Conservation (phyloP, 331 rosid species). For the Cydonia oblonga region DNA sequence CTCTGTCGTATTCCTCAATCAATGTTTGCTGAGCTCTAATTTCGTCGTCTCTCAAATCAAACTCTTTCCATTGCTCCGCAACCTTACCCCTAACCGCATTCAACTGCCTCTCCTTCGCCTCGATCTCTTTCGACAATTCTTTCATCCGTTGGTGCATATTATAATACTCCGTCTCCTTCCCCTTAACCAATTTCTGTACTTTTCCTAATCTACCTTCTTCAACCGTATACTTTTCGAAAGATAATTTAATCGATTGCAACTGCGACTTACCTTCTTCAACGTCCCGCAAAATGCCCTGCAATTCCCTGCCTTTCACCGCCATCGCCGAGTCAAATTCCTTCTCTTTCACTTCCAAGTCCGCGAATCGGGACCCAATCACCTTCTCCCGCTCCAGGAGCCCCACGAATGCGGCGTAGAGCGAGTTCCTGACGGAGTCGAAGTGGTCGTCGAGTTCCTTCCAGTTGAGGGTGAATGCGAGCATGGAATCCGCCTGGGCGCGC, state of each 20-base stretch:
- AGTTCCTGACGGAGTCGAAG: slow-evolving; percentile 16
- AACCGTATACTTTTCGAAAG: background rate
- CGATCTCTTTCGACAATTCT: background rate
- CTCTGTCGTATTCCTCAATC: slow-evolving; percentile 1
- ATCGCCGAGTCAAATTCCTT: background rate
- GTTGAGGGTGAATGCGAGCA: slow-evolving; percentile 8
- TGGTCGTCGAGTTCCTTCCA: slow-evolving; percentile 38
- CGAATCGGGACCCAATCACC: background rate
- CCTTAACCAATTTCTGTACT: background rate
- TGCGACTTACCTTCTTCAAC: background rate
- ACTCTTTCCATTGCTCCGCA: background rate
- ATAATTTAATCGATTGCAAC: background rate
- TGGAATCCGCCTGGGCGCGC: slow-evolving; percentile 19
- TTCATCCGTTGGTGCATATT: background rate
- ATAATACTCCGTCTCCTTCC: background rate
- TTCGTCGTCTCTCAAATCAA: slow-evolving; percentile 10
- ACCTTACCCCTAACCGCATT: background rate
- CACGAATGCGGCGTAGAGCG: background rate
- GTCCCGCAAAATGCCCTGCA: background rate
- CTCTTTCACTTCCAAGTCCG: background rate
- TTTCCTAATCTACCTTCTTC: background rate
- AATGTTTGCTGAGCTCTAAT: background rate
- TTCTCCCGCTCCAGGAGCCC: slow-evolving; percentile 19
- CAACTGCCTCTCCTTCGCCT: slow-evolving; percentile 6
- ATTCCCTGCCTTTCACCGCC: background rate